These are phyloP conservation scores for Punica granatum DNA, from an alignment of 345 rosid genomes.

Conservation along the genomic window DNA sequence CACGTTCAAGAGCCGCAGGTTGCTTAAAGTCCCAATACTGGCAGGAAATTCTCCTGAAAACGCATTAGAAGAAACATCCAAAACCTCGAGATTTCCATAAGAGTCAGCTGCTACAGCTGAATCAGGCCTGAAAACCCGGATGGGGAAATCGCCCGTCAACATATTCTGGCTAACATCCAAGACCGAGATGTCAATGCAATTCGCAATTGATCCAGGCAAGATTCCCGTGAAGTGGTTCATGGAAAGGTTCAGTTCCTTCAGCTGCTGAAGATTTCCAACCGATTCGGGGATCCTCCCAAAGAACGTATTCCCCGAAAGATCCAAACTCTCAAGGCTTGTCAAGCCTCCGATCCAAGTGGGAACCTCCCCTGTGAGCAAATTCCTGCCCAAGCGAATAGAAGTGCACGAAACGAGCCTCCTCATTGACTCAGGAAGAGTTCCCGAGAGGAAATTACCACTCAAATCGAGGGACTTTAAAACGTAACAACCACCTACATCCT, in stretches of 20 bases:
- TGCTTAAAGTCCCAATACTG: slow-evolving; percentile 39
- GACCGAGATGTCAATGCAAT: slow-evolving; percentile 44
- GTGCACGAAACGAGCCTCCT: slow-evolving; percentile 38
- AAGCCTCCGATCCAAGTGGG: slow-evolving; percentile 76
- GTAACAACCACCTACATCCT: slow-evolving; percentile 58
- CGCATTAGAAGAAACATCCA: slow-evolving; percentile 72
- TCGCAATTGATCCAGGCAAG: slow-evolving; percentile 51
- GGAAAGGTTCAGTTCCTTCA: slow-evolving; percentile 68
- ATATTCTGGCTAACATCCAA: slow-evolving; percentile 69
- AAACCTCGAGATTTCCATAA: slow-evolving; percentile 31
- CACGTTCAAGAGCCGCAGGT: slow-evolving; percentile 53
- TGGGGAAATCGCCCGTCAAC: slow-evolving; percentile 53
- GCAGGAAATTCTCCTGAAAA: slow-evolving; percentile 62
- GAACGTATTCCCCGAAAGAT: slow-evolving; percentile 69
- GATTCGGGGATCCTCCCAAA: slow-evolving; percentile 48
- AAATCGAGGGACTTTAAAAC: slow-evolving; percentile 45
- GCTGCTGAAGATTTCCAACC: slow-evolving; percentile 49
- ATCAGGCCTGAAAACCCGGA: slow-evolving; percentile 31
- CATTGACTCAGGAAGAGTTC: slow-evolving; percentile 61
- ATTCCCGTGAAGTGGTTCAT: slow-evolving; percentile 49
- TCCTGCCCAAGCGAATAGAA: slow-evolving; percentile 44
- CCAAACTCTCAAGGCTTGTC: slow-evolving; percentile 49
- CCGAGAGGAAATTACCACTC: slow-evolving; percentile 59
- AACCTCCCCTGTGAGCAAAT: slow-evolving; percentile 48
- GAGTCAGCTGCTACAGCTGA: slow-evolving; percentile 20